Conservation (phyloP, 108 stramenopile species). For the Cyclotella atomus region DNA sequence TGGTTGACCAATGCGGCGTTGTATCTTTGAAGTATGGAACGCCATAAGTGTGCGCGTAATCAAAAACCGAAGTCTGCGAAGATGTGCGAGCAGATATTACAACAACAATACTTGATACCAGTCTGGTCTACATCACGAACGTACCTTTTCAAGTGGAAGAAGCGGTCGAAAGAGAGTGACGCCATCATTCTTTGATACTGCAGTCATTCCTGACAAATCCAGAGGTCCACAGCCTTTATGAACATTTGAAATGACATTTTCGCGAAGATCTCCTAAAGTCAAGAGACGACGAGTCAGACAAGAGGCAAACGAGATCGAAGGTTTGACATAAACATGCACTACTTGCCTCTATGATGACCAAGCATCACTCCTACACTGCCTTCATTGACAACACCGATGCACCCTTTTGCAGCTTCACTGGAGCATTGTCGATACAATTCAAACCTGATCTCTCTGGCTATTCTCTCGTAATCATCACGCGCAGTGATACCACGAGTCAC, state of each 20-base stretch:
- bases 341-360: slow-evolving; percentile 91
- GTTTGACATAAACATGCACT: not conserved
- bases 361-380: slow-evolving; percentile 85
- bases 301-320: not conserved
- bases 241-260: slow-evolving; percentile 96
- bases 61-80: slow-evolving; percentile 62
- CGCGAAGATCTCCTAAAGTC: slow-evolving; percentile 84
- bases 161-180: slow-evolving; percentile 91
- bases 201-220: slow-evolving; percentile 89
- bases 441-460: slow-evolving; percentile 87
- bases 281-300: not conserved
- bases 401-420: slow-evolving; percentile 23
- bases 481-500: slow-evolving; percentile 93
- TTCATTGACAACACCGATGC: not conserved
- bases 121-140: not conserved
- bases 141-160: slow-evolving; percentile 74
- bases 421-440: slow-evolving; percentile 74
- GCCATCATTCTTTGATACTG: slow-evolving; percentile 84
- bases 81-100: not conserved
- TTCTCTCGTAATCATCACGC: slow-evolving; percentile 93
- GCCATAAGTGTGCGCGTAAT: slow-evolving; percentile 92
- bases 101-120: too few species aligned
- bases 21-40: slow-evolving; percentile 97
- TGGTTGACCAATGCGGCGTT: slow-evolving; percentile 94
- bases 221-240: slow-evolving; percentile 92